Evolutionary conservation across 192 early-diverging fungal species (phyloP).

Genomic region (Coemansia javaensis): DNA sequence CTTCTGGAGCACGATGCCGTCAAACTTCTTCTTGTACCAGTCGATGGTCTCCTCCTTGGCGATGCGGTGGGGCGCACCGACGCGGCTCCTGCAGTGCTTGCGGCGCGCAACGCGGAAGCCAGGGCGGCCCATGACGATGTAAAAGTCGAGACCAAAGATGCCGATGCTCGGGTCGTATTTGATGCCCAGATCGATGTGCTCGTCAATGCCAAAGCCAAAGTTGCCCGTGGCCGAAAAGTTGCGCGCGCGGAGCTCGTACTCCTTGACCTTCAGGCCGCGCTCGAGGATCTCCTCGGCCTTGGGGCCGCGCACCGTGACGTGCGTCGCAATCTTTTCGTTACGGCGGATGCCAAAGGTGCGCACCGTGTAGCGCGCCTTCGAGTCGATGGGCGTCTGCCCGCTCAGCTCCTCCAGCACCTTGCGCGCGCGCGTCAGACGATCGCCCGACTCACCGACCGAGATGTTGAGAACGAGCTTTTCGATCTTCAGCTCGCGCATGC

Average conservation of each 20-base stretch:
- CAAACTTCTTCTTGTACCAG: conserved; percentile 98
- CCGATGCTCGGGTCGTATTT: conserved; percentile 99
- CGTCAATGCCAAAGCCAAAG: conserved; percentile 99
- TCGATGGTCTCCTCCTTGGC: conserved; percentile 92
- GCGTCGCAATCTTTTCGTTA: conserved; percentile 99
- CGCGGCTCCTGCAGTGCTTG: conserved; percentile 75
- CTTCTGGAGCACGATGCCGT: conserved; percentile 82
- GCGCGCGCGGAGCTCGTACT: conserved; percentile 90
- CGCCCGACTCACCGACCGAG: conserved; percentile 98
- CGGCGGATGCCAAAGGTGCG: conserved; percentile 99
- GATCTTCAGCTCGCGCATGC: conserved; percentile 94
- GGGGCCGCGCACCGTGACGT: conserved; percentile 96
- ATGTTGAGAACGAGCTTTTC: conserved; percentile 99
- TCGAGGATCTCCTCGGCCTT: conserved; percentile 98
- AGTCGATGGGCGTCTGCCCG: conserved; percentile 97
- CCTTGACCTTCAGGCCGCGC: conserved; percentile 99
- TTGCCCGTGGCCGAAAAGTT: conserved; percentile 99
- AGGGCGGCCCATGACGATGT: conserved; percentile 97
- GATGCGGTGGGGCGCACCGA: conserved; percentile 90
- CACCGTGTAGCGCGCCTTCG: conserved; percentile 99
- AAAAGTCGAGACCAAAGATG: conserved; percentile 99
- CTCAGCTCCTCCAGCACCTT: conserved; percentile 99
- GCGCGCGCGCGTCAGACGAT: conserved; percentile 98
- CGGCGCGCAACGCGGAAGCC: conserved; percentile 94
- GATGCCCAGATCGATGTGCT: conserved; percentile 99